A percentile compares a stretch with the other conserved stretches of the same genome.
Evolutionary conservation across 257 asterid species (phyloP).

Genomic region (Anisodus tanguticus): DNA sequence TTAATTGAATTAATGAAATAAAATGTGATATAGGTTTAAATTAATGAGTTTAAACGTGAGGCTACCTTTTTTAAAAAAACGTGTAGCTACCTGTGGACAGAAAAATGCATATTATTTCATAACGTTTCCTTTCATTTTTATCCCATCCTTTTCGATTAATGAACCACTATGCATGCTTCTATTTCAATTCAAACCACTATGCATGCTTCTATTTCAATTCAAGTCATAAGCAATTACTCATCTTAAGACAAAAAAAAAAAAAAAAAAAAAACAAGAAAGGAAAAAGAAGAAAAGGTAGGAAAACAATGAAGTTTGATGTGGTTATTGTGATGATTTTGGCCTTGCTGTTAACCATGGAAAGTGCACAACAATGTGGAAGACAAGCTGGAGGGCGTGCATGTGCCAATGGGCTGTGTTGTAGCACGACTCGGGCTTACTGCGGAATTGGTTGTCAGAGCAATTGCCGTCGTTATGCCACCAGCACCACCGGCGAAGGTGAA

Average conservation of each 20-base stretch:
- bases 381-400: conserved; percentile 17
- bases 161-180: not conserved
- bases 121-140: no score
- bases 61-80: no score
- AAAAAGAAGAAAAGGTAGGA: not conserved
- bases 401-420: conserved; percentile 9
- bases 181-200: not conserved
- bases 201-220: no score
- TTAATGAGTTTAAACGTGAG: no score
- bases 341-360: conserved; percentile 16
- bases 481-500: no score
- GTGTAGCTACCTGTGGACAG: no score
- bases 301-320: not conserved
- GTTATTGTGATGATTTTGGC: conserved; percentile 18
- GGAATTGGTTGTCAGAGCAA: conserved; percentile 31
- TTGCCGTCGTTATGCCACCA: not conserved
- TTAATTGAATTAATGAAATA: no score
- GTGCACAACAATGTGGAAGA: conserved; percentile 29
- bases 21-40: no score
- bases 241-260: not conserved
- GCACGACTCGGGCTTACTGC: conserved; percentile 18
- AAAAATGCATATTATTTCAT: no score
- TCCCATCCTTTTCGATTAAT: no score
- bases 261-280: not conserved
- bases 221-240: not conserved